phyloP scores from a whole-genome alignment of 176 grass and related monocot species.

The Oryza coarctata region DNA sequence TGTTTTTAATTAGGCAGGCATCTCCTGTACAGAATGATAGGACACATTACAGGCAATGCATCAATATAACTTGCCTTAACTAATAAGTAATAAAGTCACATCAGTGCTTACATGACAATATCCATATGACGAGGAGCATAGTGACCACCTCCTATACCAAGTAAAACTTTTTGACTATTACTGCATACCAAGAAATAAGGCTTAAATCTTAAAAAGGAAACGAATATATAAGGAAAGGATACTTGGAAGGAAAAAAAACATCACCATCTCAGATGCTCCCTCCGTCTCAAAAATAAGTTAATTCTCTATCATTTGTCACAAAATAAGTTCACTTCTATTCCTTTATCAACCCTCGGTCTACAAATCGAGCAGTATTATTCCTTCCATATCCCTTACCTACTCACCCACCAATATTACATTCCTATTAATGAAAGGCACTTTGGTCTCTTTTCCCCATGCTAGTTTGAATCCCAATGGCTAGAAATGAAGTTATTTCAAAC shows the following conservation, averaged over 20 bases:
- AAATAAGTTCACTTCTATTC: too few species aligned
- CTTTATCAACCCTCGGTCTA: too few species aligned
- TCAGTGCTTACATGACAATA: conserved; percentile 62
- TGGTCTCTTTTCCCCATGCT: too few species aligned
- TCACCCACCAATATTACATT: too few species aligned
- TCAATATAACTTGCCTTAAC: conserved; percentile 13
- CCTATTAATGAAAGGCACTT: too few species aligned
- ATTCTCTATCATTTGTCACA: too few species aligned
- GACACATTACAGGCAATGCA: neutral
- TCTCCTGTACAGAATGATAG: neutral
- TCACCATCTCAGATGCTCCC: neutral
- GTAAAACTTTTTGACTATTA: conserved; percentile 65
- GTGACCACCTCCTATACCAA: conserved; percentile 93
- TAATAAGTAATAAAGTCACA: neutral
- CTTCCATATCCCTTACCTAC: too few species aligned
- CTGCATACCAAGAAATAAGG: conserved; percentile 46
- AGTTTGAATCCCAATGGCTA: too few species aligned
- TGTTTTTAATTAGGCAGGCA: neutral
- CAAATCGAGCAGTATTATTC: too few species aligned
- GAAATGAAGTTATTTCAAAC: too few species aligned
- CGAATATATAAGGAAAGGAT: neutral
- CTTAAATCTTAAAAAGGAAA: neutral
- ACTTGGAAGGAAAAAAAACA: conserved; percentile 5
- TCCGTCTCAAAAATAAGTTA: too few species aligned
- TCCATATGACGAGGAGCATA: conserved; percentile 91